Conservation (phyloP, 2,329 filamentous ascomycete genomes). For the Talaromyces sp. region DNA sequence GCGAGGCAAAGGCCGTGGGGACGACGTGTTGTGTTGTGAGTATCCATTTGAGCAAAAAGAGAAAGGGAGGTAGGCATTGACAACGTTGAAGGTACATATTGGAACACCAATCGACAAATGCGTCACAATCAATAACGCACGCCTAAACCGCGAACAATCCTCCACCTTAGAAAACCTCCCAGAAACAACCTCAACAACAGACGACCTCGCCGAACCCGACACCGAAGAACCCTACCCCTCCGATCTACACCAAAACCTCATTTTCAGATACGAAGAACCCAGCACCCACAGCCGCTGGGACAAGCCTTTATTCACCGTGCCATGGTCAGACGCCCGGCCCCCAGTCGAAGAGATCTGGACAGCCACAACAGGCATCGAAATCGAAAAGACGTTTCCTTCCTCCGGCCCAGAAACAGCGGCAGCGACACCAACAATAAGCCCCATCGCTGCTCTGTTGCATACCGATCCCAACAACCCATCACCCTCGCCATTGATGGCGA, state of each 20-base stretch:
- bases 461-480: not conserved
- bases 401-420: not conserved
- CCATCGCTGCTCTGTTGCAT: constrained; percentile 3
- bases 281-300: constrained; percentile 66
- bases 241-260: constrained; percentile 61
- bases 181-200: constrained; percentile 15
- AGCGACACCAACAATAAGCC: not conserved
- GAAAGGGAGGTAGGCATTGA: not conserved
- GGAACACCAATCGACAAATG: constrained; percentile 58
- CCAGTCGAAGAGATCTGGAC: constrained; percentile 62
- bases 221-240: constrained; percentile 49
- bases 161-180: constrained; percentile 10
- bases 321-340: constrained; percentile 55
- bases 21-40: constrained; percentile 63
- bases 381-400: constrained; percentile 27
- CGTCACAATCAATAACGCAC: constrained; percentile 52
- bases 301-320: constrained; percentile 63
- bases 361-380: constrained; percentile 47
- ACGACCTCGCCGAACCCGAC: constrained; percentile 20
- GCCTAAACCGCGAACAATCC: constrained; percentile 26
- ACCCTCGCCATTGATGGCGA: constrained; percentile 19
- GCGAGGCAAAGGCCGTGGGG: constrained; percentile 62
- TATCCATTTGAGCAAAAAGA: not conserved
- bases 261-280: constrained; percentile 67
- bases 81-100: constrained; percentile 52